phyloP scores from a whole-genome alignment of 2,329 filamentous ascomycete species.

The Aspergillus fumigatus region DNA sequence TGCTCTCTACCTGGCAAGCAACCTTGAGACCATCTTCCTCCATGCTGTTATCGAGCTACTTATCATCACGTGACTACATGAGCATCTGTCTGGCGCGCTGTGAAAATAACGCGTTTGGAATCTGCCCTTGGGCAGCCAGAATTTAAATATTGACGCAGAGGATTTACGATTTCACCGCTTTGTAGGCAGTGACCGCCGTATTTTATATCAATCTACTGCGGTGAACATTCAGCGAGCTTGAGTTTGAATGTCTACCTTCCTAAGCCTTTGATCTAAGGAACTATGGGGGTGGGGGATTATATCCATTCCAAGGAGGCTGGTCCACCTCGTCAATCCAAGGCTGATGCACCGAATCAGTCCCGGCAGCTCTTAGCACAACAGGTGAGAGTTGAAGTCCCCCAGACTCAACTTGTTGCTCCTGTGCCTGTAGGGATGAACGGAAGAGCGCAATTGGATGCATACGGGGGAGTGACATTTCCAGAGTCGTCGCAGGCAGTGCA shows the following conservation, averaged over 20 bases:
- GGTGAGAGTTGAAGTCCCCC: conserved; percentile 32
- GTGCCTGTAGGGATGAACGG: conserved; percentile 13
- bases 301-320: conserved; percentile 36
- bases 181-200: background rate
- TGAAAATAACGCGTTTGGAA: background rate
- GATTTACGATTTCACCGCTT: background rate
- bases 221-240: background rate
- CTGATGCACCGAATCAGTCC: conserved; percentile 20
- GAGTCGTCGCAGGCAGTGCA: conserved; percentile 13
- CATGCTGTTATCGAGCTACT: background rate
- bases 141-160: conserved; percentile 1
- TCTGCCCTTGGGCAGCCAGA: conserved; percentile 2
- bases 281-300: conserved; percentile 41
- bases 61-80: conserved; percentile 29
- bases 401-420: conserved; percentile 20
- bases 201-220: background rate
- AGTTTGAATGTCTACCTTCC: background rate
- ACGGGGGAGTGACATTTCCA: conserved; percentile 14
- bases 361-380: conserved; percentile 32
- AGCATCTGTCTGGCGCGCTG: conserved; percentile 19
- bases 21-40: background rate
- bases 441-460: conserved; percentile 11
- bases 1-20: background rate
- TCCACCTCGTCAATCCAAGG: conserved; percentile 22
- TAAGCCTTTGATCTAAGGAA: conserved; percentile 5